A percentile compares a stretch with the other conserved stretches of the same genome.
Evolutionary conservation across 371 early-diverging fungal genomes (phyloP).

Genomic region (Syncephalis fuscata): DNA sequence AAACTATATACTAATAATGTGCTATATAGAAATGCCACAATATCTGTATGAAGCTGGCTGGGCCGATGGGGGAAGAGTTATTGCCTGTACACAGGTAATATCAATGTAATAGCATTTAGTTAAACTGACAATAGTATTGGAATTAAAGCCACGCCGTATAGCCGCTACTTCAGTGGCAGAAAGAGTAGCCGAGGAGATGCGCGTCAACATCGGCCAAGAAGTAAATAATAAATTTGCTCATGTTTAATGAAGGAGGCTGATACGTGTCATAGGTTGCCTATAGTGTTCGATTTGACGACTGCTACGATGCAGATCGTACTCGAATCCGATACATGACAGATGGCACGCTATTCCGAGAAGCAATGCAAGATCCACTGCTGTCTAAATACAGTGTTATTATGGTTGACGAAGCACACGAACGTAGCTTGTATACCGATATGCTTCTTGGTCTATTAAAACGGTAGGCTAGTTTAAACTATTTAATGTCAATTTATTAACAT

Average conservation of each 20-base stretch:
- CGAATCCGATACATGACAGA: slow-evolving; percentile 84
- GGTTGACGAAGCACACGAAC: slow-evolving; percentile 90
- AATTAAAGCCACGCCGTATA: slow-evolving; percentile 78
- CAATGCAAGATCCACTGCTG: slow-evolving; percentile 54
- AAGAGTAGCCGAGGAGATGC: slow-evolving; percentile 85
- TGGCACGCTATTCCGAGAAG: slow-evolving; percentile 72
- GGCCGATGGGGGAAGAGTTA: slow-evolving; percentile 32
- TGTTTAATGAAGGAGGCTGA: not conserved
- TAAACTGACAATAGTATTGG: slow-evolving; percentile 26
- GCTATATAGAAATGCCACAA: slow-evolving; percentile 50
- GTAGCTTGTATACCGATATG: slow-evolving; percentile 75
- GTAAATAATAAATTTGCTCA: slow-evolving; percentile 23
- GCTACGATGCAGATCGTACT: slow-evolving; percentile 25
- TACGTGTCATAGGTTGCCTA: slow-evolving; percentile 21
- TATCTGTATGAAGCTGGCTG: slow-evolving; percentile 56
- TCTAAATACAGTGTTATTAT: slow-evolving; percentile 68
- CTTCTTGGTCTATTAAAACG: slow-evolving; percentile 62
- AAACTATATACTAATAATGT: not conserved
- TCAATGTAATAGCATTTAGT: not conserved
- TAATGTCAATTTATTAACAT: not conserved
- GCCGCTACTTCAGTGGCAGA: slow-evolving; percentile 95
- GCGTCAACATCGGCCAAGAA: slow-evolving; percentile 62
- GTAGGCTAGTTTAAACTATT: slow-evolving; percentile 13
- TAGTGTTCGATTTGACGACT: slow-evolving; percentile 60
- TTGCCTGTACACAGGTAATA: slow-evolving; percentile 68